Base-by-base conservation (phyloP, 768 basidiomycete species). In the Tulasnella sp. region DNA sequence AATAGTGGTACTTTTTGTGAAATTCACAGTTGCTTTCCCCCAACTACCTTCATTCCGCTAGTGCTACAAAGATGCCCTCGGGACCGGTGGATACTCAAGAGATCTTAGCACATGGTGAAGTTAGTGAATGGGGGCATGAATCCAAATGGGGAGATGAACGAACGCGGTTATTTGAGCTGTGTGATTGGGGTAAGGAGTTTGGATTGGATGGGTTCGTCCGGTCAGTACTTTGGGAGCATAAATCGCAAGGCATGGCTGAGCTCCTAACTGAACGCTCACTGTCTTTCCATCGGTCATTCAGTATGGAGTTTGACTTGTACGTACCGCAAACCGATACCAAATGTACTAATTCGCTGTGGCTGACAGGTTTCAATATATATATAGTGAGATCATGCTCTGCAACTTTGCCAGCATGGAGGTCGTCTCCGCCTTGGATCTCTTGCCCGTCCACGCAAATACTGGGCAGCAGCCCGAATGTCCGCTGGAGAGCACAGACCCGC, bases 311-410 rank as follows among this genome's bases (percentile, higher is more conserved):
- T 24, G 52, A 53, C 27, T 31, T 51, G 50, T 30, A 21, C 11
- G 29, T 30, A 2, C 8, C 11, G 24, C 30, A n/a, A n/a, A n/a
- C 30, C 11, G 5, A 1, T 22, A 5, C 9, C 17, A 4, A 11
- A 8, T 12, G 3, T 19, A 1, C 27, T 22, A 22, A 5, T 22
- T 10, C 31, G 17, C 22, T 15, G 34, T 4, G 19, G 52, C 31
- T 53, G 34, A 53, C 52, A 22, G 34, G 15, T 2, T 4, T 41
- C 12, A 3, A 19, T 19, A n/a, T n/a, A n/a, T n/a, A n/a, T n/a
- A n/a, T 25, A 59, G 58, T 49, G 58, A 59, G 49, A 43, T 59
- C n/a, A 59, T 51, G 58, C 45, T 50, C 49, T 59, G 58, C 34
- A 17, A 56, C 30, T 59, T 59, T 22, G 21, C 46, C 2, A 30